These are phyloP conservation scores for Teratosphaeria pseudoeucalypti DNA, from an alignment of 2,329 filamentous ascomycete genomes.

Conservation along the genomic window DNA sequence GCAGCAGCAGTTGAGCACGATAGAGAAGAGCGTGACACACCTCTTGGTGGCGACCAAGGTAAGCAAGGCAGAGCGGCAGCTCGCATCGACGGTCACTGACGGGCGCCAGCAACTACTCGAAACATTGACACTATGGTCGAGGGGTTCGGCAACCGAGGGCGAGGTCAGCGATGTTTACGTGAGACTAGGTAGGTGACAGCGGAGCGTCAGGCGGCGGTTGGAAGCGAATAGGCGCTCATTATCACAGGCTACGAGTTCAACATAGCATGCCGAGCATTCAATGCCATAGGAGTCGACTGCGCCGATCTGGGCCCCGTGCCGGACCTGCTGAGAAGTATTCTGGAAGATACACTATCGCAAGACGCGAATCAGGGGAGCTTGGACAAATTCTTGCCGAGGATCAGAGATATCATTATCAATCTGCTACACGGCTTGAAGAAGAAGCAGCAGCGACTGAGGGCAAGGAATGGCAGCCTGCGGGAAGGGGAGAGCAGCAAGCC, in stretches of 20 bases:
- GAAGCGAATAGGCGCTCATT: neutral
- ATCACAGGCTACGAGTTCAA: slow-evolving; percentile 80
- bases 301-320: slow-evolving; percentile 90
- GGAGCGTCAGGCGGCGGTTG: neutral
- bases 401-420: slow-evolving; percentile 98
- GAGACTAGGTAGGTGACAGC: slow-evolving; percentile 48
- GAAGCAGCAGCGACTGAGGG: slow-evolving; percentile 80
- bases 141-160: slow-evolving; percentile 78
- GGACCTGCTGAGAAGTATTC: slow-evolving; percentile 75
- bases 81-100: neutral
- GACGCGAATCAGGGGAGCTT: slow-evolving; percentile 89
- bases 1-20: slow-evolving; percentile 76
- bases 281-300: slow-evolving; percentile 92
- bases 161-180: slow-evolving; percentile 98
- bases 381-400: slow-evolving; percentile 84
- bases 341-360: slow-evolving; percentile 93
- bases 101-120: slow-evolving; percentile 65
- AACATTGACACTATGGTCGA: slow-evolving; percentile 95
- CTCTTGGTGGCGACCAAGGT: slow-evolving; percentile 87
- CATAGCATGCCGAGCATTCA: slow-evolving; percentile 93
- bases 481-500: slow-evolving; percentile 16
- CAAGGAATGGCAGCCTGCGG: slow-evolving; percentile 31
- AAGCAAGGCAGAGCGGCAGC: neutral
- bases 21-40: slow-evolving; percentile 97
- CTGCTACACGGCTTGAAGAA: slow-evolving; percentile 90